phyloP scores from a whole-genome alignment of 345 rosid species.

The Xanthoceras sorbifolium region DNA sequence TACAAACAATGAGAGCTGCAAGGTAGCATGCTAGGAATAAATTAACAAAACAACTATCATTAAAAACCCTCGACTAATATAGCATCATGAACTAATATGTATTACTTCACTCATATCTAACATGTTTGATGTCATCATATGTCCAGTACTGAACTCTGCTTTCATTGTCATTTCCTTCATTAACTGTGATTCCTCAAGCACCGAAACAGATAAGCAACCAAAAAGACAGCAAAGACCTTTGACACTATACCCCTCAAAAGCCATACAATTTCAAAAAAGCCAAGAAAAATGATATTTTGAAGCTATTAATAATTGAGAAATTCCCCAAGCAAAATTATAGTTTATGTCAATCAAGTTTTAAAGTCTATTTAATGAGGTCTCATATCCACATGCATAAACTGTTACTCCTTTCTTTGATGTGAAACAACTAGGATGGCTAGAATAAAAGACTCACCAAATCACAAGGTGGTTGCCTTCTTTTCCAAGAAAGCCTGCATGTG shows the following conservation, averaged over 20 bases:
- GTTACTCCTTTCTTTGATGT: too few species aligned
- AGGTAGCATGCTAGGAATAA: not conserved
- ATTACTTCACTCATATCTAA: not conserved
- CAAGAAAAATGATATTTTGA: too few species aligned
- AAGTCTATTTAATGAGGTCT: too few species aligned
- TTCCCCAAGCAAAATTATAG: too few species aligned
- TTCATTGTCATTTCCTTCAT: not conserved
- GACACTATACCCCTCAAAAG: not conserved
- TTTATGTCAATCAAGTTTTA: too few species aligned
- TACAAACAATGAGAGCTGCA: not conserved
- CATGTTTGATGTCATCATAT: not conserved
- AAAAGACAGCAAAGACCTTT: not conserved
- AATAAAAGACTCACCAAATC: constrained; percentile 35
- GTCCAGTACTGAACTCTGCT: not conserved
- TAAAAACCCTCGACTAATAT: too few species aligned
- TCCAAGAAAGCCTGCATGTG: constrained; percentile 69
- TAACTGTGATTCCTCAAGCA: not conserved
- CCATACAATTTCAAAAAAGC: not conserved
- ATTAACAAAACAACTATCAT: not conserved
- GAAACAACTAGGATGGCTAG: not conserved
- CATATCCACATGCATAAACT: too few species aligned
- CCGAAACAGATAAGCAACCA: not conserved
- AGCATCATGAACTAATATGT: too few species aligned
- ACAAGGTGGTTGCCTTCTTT: constrained; percentile 29
- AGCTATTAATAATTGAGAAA: too few species aligned